Percentiles rank a stretch among this genome's conserved stretches.
These are phyloP conservation scores for Achaetomiella virescens DNA, from an alignment of 495 filamentous ascomycete species.

Conservation along the genomic window DNA sequence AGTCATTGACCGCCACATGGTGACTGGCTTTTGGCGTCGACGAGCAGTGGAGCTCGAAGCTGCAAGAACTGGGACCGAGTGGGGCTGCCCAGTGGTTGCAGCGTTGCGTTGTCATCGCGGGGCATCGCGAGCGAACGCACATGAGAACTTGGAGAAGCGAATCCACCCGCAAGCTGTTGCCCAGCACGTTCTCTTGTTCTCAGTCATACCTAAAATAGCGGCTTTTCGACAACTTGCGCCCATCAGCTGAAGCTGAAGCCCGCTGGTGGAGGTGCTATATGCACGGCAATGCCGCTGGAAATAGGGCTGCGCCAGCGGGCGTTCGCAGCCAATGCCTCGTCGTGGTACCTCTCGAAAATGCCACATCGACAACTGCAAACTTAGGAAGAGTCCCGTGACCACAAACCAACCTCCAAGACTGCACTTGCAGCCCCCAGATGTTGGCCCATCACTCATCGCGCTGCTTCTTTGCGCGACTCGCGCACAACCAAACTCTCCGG, in stretches of 20 bases:
- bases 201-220: constrained; percentile 13
- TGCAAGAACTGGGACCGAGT: constrained; percentile 12
- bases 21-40: constrained; percentile 6
- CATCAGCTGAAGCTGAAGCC: background rate
- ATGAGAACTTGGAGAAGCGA: background rate
- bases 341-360: constrained; percentile 3
- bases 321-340: constrained; percentile 13
- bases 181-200: background rate
- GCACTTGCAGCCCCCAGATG: background rate
- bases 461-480: background rate
- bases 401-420: background rate
- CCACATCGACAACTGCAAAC: constrained; percentile 10
- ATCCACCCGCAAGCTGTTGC: background rate
- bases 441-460: background rate
- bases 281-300: constrained; percentile 18
- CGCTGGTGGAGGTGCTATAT: constrained; percentile 9
- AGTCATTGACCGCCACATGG: constrained; percentile 21
- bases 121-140: constrained; percentile 10
- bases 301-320: constrained; percentile 14
- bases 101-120: constrained; percentile 27
- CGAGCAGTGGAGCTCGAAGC: constrained; percentile 14
- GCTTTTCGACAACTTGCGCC: constrained; percentile 9
- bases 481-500: background rate
- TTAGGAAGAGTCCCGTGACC: constrained; percentile 14
- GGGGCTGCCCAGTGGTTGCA: constrained; percentile 13